Percentiles rank a stretch among this genome's conserved stretches.
These are phyloP conservation scores for Trichomonascaceae sp. DNA, from an alignment of 1,139 yeast species.

Conservation along the genomic window DNA sequence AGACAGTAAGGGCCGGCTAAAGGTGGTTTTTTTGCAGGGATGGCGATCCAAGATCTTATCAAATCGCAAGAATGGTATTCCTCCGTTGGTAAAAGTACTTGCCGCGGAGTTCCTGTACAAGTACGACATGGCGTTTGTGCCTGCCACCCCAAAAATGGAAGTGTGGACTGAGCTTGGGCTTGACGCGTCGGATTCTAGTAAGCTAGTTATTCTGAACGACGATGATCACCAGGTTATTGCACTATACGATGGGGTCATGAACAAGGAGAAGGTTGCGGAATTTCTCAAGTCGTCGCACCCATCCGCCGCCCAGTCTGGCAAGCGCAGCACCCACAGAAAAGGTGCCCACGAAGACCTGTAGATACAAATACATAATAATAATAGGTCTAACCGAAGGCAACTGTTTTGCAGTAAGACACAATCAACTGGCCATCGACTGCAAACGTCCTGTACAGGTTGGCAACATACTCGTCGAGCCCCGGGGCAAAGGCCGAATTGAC, in stretches of 20 bases:
- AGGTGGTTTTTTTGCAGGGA: slow-evolving; percentile 19
- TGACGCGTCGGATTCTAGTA: slow-evolving; percentile 12
- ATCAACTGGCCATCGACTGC: slow-evolving; percentile 25
- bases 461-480: slow-evolving; percentile 25
- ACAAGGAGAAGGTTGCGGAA: slow-evolving; percentile 19
- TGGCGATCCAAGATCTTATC: neutral
- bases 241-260: slow-evolving; percentile 23
- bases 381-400: slow-evolving; percentile 26
- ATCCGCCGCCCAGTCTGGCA: too few species aligned
- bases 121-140: slow-evolving; percentile 28
- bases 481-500: slow-evolving; percentile 30
- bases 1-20: slow-evolving; percentile 10
- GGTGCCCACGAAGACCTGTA: too few species aligned
- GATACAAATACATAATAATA: too few species aligned
- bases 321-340: too few species aligned
- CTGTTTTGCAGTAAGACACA: slow-evolving; percentile 26
- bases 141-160: slow-evolving; percentile 14
- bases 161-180: slow-evolving; percentile 14
- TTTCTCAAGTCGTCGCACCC: too few species aligned
- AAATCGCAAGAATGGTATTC: slow-evolving; percentile 18
- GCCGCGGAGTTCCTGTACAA: slow-evolving; percentile 49
- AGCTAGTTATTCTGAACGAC: slow-evolving; percentile 17
- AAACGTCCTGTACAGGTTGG: slow-evolving; percentile 20
- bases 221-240: slow-evolving; percentile 8
- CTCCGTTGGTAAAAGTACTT: slow-evolving; percentile 56